Conservation (phyloP, 345 rosid genomes). For the Laguncularia racemosa region DNA sequence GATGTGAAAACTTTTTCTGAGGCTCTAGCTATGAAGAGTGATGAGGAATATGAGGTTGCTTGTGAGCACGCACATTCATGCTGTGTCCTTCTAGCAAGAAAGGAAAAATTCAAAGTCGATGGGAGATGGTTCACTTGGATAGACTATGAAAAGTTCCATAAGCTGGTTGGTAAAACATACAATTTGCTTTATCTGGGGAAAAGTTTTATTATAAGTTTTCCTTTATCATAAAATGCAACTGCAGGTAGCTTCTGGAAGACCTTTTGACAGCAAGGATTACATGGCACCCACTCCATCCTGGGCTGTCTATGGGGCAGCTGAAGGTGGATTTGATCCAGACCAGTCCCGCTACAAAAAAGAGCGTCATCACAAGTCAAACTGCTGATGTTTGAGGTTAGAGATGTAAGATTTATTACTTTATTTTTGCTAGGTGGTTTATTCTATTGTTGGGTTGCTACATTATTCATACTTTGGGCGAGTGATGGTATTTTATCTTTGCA, state of each 20-base stretch:
- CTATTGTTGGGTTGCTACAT: background rate
- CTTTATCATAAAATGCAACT: background rate
- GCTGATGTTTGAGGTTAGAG: slow-evolving; percentile 20
- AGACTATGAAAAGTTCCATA: slow-evolving; percentile 93
- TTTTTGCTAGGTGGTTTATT: background rate
- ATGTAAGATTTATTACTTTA: background rate
- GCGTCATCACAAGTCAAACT: slow-evolving; percentile 68
- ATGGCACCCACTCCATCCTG: slow-evolving; percentile 86
- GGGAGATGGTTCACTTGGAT: slow-evolving; percentile 96
- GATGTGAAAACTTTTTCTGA: slow-evolving; percentile 93
- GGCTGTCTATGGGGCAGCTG: slow-evolving; percentile 93
- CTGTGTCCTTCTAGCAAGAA: slow-evolving; percentile 86
- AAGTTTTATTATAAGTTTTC: background rate
- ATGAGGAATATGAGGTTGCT: slow-evolving; percentile 89
- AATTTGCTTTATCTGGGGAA: background rate
- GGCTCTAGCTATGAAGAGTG: slow-evolving; percentile 63
- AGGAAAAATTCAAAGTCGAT: slow-evolving; percentile 73
- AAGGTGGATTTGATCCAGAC: slow-evolving; percentile 93
- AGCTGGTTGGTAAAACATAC: slow-evolving; percentile 47
- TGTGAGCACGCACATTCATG: slow-evolving; percentile 96
- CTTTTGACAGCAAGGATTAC: slow-evolving; percentile 72
- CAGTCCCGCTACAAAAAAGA: slow-evolving; percentile 77
- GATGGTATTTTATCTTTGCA: background rate
- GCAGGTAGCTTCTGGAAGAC: slow-evolving; percentile 78
- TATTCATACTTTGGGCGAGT: background rate